Evolutionary conservation across 805 yeast genomes (phyloP), one percentile per base, ranked within the genome.

Genomic region (Barnettozyma sucrosica): DNA sequence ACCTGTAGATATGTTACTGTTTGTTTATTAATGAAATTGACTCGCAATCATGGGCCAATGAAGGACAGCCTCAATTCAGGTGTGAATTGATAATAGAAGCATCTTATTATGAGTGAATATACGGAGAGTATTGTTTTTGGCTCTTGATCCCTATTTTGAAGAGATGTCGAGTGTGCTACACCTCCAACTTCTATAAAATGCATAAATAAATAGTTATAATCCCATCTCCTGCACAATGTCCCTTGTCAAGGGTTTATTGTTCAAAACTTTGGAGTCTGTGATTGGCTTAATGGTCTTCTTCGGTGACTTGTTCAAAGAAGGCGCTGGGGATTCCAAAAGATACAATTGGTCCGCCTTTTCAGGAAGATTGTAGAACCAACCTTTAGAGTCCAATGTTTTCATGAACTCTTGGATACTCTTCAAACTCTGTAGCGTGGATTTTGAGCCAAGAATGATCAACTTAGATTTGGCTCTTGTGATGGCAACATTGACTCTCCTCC

Each of bases 401-500:
- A 89, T 71, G 55, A 89, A 85, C 11, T 76, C 77, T 44, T 74
- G 72, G 42, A 85, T 70, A 10, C 81, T 75, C 3, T 69, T 71
- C 36, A 75, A 74, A 23, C 67, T 69, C 25, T 68, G 64, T 53
- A 89, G 66, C 0, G 96, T 85, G 9, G 69, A 67, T 46, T 72
- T 73, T 2, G 96, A 87, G 0, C 99, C 99, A 33, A 93, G 68
- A 16, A 93, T 79, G 14, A 93, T 76, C 38, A 95, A 73, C 64
- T 93, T 93, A 19, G 85, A 76, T 61, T 79, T 81, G 0, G 99
- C 92, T 52, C 99, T 73, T 0, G 98, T 93, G 62, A 93, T 83
- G 0, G 97, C 95, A 32, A 93, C 99, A 65, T 93, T 93, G 41
- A 93, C 77, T 50, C 99, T 75, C 52, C 97, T 73, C 90, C 97